Evolutionary conservation across 495 filamentous ascomycete genomes (phyloP).

Genomic region (Diplogelasinospora grovesii): DNA sequence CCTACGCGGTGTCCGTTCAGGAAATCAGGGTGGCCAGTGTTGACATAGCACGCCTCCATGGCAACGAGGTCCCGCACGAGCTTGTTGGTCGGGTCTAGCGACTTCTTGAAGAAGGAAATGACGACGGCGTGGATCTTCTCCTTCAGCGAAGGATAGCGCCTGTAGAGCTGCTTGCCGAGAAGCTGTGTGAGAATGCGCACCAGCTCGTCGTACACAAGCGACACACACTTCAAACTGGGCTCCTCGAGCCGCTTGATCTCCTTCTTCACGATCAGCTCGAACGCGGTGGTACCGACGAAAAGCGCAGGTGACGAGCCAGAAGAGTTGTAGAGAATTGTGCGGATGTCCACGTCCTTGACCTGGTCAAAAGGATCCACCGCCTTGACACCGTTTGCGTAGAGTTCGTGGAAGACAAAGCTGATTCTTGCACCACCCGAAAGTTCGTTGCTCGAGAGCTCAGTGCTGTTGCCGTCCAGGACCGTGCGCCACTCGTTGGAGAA

Average conservation of each 20-base stretch:
- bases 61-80: constrained; percentile 85
- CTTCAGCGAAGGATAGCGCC: constrained; percentile 86
- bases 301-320: constrained; percentile 95
- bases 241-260: constrained; percentile 97
- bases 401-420: constrained; percentile 98
- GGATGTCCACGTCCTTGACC: constrained; percentile 96
- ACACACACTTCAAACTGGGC: constrained; percentile 93
- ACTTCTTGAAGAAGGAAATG: constrained; percentile 93
- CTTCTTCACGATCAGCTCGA: constrained; percentile 97
- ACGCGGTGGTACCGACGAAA: constrained; percentile 95
- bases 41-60: constrained; percentile 97
- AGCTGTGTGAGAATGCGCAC: constrained; percentile 91
- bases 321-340: constrained; percentile 95
- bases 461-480: constrained; percentile 92
- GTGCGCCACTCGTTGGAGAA: constrained; percentile 96
- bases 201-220: constrained; percentile 94
- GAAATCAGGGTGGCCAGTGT: constrained; percentile 98
- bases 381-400: constrained; percentile 97
- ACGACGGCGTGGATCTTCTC: constrained; percentile 97
- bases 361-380: constrained; percentile 96
- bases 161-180: constrained; percentile 81
- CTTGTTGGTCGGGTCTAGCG: constrained; percentile 96
- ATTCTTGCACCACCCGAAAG: constrained; percentile 96
- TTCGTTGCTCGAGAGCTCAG: constrained; percentile 88
- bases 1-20: constrained; percentile 83